Conservation (phyloP, 257 asterid species). For the Eucommia ulmoides region DNA sequence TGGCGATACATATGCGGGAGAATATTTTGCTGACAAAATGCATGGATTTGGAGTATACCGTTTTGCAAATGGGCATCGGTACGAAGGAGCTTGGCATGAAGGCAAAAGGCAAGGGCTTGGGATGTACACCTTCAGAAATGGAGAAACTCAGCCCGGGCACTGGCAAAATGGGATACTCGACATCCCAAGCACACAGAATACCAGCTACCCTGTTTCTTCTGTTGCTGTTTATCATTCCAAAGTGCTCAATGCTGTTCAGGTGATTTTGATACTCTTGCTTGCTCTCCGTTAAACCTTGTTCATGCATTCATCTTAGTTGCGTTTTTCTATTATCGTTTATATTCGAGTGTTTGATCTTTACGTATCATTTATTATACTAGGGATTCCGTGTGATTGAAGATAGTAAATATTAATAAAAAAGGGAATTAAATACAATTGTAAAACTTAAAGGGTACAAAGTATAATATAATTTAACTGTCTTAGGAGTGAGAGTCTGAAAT, state of each 20-base stretch:
- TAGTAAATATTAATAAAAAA: too few species aligned
- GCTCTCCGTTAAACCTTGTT: neutral
- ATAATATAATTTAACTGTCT: too few species aligned
- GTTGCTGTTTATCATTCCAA: constrained; percentile 27
- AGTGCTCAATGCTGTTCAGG: constrained; percentile 41
- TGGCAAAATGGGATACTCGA: constrained; percentile 34
- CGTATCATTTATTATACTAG: too few species aligned
- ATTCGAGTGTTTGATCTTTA: too few species aligned
- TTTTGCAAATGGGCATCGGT: constrained; percentile 34
- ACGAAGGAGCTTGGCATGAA: constrained; percentile 49
- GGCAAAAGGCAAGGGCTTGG: constrained; percentile 39
- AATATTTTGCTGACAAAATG: constrained; percentile 38
- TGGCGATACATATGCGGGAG: constrained; percentile 33
- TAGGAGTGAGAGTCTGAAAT: too few species aligned
- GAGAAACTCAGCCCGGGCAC: constrained; percentile 33
- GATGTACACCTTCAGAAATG: constrained; percentile 25
- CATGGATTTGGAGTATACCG: constrained; percentile 37
- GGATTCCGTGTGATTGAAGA: too few species aligned
- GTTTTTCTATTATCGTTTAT: too few species aligned
- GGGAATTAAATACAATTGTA: too few species aligned
- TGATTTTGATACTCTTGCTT: neutral
- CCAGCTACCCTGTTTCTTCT: constrained; percentile 17
- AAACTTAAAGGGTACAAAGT: too few species aligned
- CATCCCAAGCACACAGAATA: constrained; percentile 29
- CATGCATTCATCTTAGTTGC: too few species aligned